These are phyloP conservation scores for Maudiozyma saulgeensis DNA, from an alignment of 805 yeast species.

Conservation along the genomic window DNA sequence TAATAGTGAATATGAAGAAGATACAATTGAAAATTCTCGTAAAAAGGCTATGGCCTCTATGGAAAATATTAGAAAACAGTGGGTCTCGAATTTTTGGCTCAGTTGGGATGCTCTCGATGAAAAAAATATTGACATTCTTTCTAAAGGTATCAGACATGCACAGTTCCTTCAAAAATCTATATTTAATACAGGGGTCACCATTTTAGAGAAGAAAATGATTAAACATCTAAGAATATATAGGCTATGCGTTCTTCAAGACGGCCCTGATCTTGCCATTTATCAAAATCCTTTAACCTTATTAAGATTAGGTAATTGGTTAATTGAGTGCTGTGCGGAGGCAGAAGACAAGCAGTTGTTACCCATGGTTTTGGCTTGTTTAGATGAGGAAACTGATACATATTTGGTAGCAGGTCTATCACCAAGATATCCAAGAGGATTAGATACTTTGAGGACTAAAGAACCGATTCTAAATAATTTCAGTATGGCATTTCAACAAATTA, in stretches of 20 bases:
- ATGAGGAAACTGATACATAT: constrained; percentile 63
- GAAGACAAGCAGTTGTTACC: constrained; percentile 61
- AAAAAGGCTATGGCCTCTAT: constrained; percentile 21
- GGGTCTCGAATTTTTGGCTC: constrained; percentile 68
- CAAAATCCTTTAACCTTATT: constrained; percentile 78
- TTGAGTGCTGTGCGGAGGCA: constrained; percentile 79
- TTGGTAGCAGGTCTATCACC: constrained; percentile 87
- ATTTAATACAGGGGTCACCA: constrained; percentile 81
- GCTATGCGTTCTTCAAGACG: constrained; percentile 81
- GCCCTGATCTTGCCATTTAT: constrained; percentile 69
- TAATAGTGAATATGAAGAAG: constrained; percentile 22
- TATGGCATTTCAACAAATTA: constrained; percentile 82
- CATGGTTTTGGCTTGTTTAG: constrained; percentile 75
- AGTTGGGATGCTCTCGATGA: constrained; percentile 56
- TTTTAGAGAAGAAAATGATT: constrained; percentile 71
- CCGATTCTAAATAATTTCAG: constrained; percentile 73
- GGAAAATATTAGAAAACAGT: constrained; percentile 43
- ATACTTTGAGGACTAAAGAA: constrained; percentile 25
- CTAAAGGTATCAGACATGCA: constrained; percentile 70
- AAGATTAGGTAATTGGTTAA: constrained; percentile 81
- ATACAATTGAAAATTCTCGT: constrained; percentile 10
- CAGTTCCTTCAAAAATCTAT: constrained; percentile 71
- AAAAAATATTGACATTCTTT: constrained; percentile 29
- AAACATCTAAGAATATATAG: constrained; percentile 74
- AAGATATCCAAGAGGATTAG: constrained; percentile 50